Conservation (phyloP, 352 stramenopile genomes). For the Globisporangium apiculatum region DNA sequence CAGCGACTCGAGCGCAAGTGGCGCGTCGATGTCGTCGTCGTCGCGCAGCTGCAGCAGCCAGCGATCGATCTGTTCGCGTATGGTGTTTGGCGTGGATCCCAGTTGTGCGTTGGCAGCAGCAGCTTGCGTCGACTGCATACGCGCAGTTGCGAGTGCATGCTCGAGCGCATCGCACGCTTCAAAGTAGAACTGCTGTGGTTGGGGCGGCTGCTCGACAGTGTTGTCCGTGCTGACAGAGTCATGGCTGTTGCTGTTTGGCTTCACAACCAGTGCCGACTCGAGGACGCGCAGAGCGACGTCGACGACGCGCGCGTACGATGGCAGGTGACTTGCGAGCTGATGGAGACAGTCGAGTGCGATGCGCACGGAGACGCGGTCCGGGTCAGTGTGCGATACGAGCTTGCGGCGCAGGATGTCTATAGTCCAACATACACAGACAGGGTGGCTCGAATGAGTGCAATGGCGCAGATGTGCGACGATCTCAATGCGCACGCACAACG, state of each 20-base stretch:
- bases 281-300: constrained; percentile 43
- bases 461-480: not conserved
- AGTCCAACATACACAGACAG: not conserved
- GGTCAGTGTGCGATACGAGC: constrained; percentile 31
- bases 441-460: not conserved
- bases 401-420: constrained; percentile 56
- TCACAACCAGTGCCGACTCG: constrained; percentile 38
- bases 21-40: constrained; percentile 8
- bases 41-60: constrained; percentile 23
- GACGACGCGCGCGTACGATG: constrained; percentile 55
- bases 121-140: no score
- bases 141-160: constrained; percentile 2
- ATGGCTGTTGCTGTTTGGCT: not conserved
- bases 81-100: no score
- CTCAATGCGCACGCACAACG: constrained; percentile 1
- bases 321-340: constrained; percentile 42
- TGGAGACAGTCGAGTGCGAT: constrained; percentile 72
- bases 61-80: constrained; percentile 22
- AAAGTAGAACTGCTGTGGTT: constrained; percentile 35
- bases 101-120: no score
- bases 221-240: not conserved
- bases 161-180: constrained; percentile 27
- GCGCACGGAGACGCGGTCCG: constrained; percentile 39
- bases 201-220: not conserved
- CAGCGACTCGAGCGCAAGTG: constrained; percentile 30